Percentiles rank a stretch among this genome's conserved stretches.
Evolutionary conservation across 176 grass and related monocot genomes (phyloP).

Genomic region (Juncus effusus): DNA sequence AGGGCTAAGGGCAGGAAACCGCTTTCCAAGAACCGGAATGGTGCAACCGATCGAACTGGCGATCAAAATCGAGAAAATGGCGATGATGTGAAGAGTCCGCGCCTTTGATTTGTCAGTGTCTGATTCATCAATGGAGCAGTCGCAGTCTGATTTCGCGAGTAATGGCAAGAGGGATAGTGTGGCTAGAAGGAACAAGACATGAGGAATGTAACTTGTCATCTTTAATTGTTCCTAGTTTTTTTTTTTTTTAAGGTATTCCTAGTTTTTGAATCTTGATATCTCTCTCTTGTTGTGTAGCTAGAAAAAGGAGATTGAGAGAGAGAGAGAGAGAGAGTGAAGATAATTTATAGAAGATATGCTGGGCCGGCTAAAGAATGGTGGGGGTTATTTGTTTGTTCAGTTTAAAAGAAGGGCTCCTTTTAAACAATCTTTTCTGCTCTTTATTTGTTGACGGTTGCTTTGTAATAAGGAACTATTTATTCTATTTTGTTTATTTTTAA

Average conservation of each 20-base stretch:
- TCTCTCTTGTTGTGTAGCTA: background rate
- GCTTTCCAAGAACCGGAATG: slow-evolving; percentile 37
- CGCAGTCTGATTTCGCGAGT: slow-evolving; percentile 29
- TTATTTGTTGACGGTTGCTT: too few relatives aligned
- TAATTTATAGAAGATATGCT: background rate
- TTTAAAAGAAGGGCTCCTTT: too few relatives aligned
- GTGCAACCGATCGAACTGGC: slow-evolving; percentile 38
- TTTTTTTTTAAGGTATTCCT: background rate
- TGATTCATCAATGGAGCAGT: slow-evolving; percentile 19
- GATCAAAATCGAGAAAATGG: slow-evolving; percentile 61
- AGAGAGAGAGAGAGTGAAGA: background rate
- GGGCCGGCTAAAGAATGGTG: too few relatives aligned
- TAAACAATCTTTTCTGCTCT: too few relatives aligned
- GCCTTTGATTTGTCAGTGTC: slow-evolving; percentile 36
- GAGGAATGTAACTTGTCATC: background rate
- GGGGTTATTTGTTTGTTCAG: too few relatives aligned
- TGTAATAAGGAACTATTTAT: too few relatives aligned
- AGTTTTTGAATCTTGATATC: background rate
- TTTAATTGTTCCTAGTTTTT: background rate
- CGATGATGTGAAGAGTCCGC: slow-evolving; percentile 42
- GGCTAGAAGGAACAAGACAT: slow-evolving; percentile 6
- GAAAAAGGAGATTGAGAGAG: background rate
- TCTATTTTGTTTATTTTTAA: too few relatives aligned
- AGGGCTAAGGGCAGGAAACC: slow-evolving; percentile 34
- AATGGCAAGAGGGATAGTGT: slow-evolving; percentile 18